A percentile compares a stretch with the other conserved stretches of the same genome.
Conservation (phyloP, 345 rosid genomes). For the Bruguiera parviflora region DNA sequence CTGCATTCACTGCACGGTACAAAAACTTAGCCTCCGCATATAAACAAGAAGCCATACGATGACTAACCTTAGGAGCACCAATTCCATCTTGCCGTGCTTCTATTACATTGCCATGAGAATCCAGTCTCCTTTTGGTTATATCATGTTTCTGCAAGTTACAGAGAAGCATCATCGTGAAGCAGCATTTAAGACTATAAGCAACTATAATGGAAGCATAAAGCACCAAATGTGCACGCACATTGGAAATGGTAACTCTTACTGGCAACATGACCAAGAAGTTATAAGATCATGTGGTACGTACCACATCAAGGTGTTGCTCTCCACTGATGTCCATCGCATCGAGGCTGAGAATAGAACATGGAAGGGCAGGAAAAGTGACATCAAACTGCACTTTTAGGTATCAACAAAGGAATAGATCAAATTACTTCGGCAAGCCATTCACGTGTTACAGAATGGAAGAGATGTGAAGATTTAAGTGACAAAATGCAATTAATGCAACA, state of each 20-base stretch:
- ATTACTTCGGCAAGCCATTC: not conserved
- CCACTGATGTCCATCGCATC: conserved; percentile 99
- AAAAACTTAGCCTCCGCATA: not conserved
- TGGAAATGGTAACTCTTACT: not conserved
- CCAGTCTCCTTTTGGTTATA: conserved; percentile 77
- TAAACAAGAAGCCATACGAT: conserved; percentile 4
- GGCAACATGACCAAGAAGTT: not conserved
- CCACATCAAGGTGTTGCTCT: conserved; percentile 96
- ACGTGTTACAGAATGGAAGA: not conserved
- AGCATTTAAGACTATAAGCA: not conserved
- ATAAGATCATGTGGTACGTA: conserved; percentile 32
- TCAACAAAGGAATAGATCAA: not conserved
- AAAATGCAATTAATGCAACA: not conserved
- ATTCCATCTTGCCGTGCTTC: conserved; percentile 83
- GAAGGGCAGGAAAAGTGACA: conserved; percentile 81
- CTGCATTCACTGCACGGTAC: not conserved
- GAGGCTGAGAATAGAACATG: conserved; percentile 88
- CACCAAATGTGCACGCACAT: not conserved
- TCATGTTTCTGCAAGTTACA: conserved; percentile 71
- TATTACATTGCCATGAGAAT: conserved; percentile 68
- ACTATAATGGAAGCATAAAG: not conserved
- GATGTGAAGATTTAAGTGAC: not conserved
- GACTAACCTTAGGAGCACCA: conserved; percentile 83
- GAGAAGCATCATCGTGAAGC: not conserved
- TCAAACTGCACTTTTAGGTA: conserved; percentile 64